phyloP scores from a whole-genome alignment of 2,329 filamentous ascomycete genomes.

The Calonectria hongkongensis region DNA sequence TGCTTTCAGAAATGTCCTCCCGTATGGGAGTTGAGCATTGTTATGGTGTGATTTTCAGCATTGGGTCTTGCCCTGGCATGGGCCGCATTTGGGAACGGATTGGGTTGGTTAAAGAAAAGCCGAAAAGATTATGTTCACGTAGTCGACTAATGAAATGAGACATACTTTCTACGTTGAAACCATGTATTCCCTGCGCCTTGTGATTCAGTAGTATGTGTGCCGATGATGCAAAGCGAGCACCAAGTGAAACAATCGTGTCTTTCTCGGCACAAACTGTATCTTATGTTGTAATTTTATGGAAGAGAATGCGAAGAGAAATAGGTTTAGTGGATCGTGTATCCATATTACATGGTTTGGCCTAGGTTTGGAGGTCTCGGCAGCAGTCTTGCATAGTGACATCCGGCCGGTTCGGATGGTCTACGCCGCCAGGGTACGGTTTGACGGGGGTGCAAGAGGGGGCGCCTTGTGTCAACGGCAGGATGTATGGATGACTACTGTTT shows the following conservation, averaged over 20 bases:
- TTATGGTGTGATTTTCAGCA: constrained; percentile 53
- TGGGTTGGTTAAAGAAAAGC: constrained; percentile 56
- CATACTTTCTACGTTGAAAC: constrained; percentile 46
- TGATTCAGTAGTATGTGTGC: neutral
- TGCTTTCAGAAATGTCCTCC: constrained; percentile 43
- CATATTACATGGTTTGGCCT: constrained; percentile 8
- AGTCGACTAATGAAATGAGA: constrained; percentile 52
- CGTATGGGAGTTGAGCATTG: constrained; percentile 50
- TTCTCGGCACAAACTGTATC: neutral
- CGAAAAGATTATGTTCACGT: constrained; percentile 52
- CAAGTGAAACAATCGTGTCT: neutral
- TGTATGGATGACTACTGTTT: constrained; percentile 4
- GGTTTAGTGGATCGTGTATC: neutral
- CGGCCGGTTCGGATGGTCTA: constrained; percentile 7
- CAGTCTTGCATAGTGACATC: neutral
- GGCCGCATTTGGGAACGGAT: constrained; percentile 47
- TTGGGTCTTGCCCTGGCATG: constrained; percentile 52
- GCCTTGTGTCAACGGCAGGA: neutral
- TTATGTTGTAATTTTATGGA: neutral
- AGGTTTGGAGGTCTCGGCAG: constrained; percentile 1
- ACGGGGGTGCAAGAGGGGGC: neutral
- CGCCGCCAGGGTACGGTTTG: neutral
- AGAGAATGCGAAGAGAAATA: neutral
- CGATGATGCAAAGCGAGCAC: neutral
- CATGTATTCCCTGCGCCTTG: neutral